Evolutionary conservation across 495 filamentous ascomycete genomes (phyloP).

Genomic region (Neurospora sp.): DNA sequence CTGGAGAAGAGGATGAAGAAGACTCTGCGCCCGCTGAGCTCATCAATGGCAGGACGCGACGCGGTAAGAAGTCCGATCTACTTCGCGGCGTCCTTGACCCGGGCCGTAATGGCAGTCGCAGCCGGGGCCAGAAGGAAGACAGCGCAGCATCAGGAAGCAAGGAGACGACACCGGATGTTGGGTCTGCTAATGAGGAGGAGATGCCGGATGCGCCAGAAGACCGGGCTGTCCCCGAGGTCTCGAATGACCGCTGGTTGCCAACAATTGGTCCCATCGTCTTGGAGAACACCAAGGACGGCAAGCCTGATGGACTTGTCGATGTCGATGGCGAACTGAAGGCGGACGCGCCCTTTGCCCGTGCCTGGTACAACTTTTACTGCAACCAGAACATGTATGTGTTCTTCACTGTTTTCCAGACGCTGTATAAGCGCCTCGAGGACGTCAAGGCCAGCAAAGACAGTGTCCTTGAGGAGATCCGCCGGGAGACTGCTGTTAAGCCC

Average conservation of each 20-base stretch:
- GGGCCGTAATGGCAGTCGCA: conserved; percentile 51
- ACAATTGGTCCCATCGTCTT: conserved; percentile 37
- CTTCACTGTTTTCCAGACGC: conserved; percentile 78
- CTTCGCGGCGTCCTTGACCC: conserved; percentile 78
- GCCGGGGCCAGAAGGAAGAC: conserved; percentile 59
- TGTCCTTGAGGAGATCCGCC: conserved; percentile 60
- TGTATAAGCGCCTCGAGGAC: conserved; percentile 72
- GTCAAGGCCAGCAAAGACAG: conserved; percentile 69
- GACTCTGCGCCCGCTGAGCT: conserved; percentile 45
- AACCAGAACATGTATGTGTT: conserved; percentile 88
- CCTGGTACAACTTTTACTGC: conserved; percentile 74
- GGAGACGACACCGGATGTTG: conserved; percentile 74
- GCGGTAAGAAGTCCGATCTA: conserved; percentile 67
- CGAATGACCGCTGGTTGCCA: conserved; percentile 46
- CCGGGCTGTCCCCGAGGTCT: conserved; percentile 34
- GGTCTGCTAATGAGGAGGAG: conserved; percentile 58
- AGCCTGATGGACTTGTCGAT: conserved; percentile 28
- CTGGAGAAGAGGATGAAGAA: conserved; percentile 60
- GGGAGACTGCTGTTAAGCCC: conserved; percentile 59
- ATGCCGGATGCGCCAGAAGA: conserved; percentile 44
- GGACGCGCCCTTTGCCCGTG: conserved; percentile 70
- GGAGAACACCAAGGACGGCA: conserved; percentile 25
- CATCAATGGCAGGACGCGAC: conserved; percentile 52
- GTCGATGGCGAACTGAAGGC: conserved; percentile 56
- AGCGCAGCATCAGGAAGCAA: conserved; percentile 65